Evolutionary conservation across 2,329 filamentous ascomycete species (phyloP), one percentile per base, ranked within the genome.

Genomic region (Huntiella omanensis): DNA sequence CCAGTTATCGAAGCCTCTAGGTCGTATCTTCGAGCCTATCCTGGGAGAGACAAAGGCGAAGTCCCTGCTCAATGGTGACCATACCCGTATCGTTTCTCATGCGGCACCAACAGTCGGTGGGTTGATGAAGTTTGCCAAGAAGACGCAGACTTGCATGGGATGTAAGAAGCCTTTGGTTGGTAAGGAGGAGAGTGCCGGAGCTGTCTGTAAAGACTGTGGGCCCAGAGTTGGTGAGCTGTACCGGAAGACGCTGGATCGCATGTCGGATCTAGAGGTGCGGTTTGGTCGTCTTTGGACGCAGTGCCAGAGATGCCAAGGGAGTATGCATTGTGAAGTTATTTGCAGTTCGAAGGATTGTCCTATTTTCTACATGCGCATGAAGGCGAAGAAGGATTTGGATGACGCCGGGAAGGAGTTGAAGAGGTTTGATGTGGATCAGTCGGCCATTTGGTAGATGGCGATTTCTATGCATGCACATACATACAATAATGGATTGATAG

Each of bases 351-450:
- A 86, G 60, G 91, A 98, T 66, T 98, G 91, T 59, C 91, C 91
- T 1, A 98, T 98, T 57, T 98, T 98, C 63, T 98, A 98, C 62
- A 98, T 98, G 91, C 78, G 91, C 4, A 98, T 98, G 91, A 98
- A 98, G 71, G 88, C 88, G 32, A 93, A 95, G 73, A 98, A 98
- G 69, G 91, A 98, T 60, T 78, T 96, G 35, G 88, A 96, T 62
- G 91, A 98, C 64, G 80, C 80, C 1, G 85, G 87, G 48, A 92
- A 85, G 65, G 91, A 98, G 61, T 62, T 98, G 56, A 73, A 73
- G 54, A 70, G 91, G 55, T 98, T 98, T 63, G 91, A 98, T 64
- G 73, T 77, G 52, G 87, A 94, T 62, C 74, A 77, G 55, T 79
- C 81, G 48, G 73, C 83, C 22, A 66, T 70, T 40, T 73, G 70